Evolutionary conservation across 1,139 yeast genomes (phyloP), one percentile per base, ranked within the genome.

Genomic region (Hansenula lynferdii): DNA sequence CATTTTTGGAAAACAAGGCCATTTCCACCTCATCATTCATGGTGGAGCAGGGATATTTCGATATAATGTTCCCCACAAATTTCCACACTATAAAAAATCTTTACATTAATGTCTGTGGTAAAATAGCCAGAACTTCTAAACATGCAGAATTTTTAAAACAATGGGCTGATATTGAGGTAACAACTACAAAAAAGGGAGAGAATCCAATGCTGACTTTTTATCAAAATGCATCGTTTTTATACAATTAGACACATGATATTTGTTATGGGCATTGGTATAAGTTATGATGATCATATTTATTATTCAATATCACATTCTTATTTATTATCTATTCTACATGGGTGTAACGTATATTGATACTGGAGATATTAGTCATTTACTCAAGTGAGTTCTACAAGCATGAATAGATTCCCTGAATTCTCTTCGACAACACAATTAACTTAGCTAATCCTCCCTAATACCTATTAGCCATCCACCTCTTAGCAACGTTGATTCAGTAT

Each of bases 181-280:
- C 95, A 5, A 73, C 78, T 6, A 83, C 95, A 1, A 76, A 72
- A 49, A 72, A 76, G 28, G 96, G 96, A 0, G 95, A 85, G 50
- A 85, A 85, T 51, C 96, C 96, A n/a, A 78, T 86, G 90, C 58
- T 86, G 43, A 84, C 83, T 40, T 76, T 85, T 46, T 86, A 86
- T 57, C 69, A 72, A 35, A 86, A 86, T 56, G 95, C 87, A 5
- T 80, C 86, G 25, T 85, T 85, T 52, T 67, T 85, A 71, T 72
- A 45, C 18, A 45, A 43, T 5, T 47, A 20, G 8, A 20, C 8
- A 7, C 6, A 24, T 12, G 24, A 6, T 9, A 22, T 9, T 7
- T 22, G 24, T 9, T n/a, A 6, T 22, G 5, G 10, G 26, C 26
- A 24, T 24, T 4, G 3, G 14, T 5, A n/a, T n/a, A n/a, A n/a